phyloP scores from a whole-genome alignment of 1,284 basidiomycete genomes.

The Fomes fomentarius region DNA sequence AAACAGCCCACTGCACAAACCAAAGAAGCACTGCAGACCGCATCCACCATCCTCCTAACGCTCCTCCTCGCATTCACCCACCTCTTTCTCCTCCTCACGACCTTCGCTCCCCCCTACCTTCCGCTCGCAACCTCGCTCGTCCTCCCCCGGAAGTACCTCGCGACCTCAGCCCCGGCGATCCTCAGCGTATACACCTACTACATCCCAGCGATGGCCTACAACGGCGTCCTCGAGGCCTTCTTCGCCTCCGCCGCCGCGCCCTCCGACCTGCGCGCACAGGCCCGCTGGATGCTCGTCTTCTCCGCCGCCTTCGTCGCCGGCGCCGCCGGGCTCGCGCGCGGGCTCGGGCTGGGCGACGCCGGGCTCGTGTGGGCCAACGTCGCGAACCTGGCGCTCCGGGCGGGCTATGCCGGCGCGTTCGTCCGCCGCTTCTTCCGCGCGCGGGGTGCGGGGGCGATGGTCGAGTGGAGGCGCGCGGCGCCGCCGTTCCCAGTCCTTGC shows the following conservation, averaged over 20 bases:
- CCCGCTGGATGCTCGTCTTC: slow-evolving; percentile 71
- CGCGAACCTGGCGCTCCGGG: slow-evolving; percentile 62
- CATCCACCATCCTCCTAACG: slow-evolving; percentile 42
- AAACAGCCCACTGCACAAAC: slow-evolving; percentile 12
- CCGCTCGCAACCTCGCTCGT: slow-evolving; percentile 69
- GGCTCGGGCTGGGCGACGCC: slow-evolving; percentile 59
- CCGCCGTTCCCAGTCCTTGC: slow-evolving; percentile 33
- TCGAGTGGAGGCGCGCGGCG: slow-evolving; percentile 26
- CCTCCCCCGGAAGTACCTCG: slow-evolving; percentile 71
- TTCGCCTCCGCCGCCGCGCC: slow-evolving; percentile 77
- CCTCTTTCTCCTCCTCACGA: slow-evolving; percentile 71
- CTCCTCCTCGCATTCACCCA: slow-evolving; percentile 72
- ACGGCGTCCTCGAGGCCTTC: slow-evolving; percentile 90
- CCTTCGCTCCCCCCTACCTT: slow-evolving; percentile 78
- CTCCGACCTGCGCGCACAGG: slow-evolving; percentile 66
- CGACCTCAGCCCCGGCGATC: slow-evolving; percentile 75
- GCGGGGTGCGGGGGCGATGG: slow-evolving; percentile 18
- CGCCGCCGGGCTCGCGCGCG: slow-evolving; percentile 52
- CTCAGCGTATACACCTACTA: slow-evolving; percentile 82
- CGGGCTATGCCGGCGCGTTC: slow-evolving; percentile 52
- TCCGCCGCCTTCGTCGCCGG: slow-evolving; percentile 61
- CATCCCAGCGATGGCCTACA: slow-evolving; percentile 85
- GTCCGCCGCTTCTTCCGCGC: slow-evolving; percentile 30
- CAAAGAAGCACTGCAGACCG: slow-evolving; percentile 27
- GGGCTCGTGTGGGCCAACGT: slow-evolving; percentile 80